Base-by-base conservation (phyloP, 768 basidiomycete genomes). In the Suillus lakei region DNA sequence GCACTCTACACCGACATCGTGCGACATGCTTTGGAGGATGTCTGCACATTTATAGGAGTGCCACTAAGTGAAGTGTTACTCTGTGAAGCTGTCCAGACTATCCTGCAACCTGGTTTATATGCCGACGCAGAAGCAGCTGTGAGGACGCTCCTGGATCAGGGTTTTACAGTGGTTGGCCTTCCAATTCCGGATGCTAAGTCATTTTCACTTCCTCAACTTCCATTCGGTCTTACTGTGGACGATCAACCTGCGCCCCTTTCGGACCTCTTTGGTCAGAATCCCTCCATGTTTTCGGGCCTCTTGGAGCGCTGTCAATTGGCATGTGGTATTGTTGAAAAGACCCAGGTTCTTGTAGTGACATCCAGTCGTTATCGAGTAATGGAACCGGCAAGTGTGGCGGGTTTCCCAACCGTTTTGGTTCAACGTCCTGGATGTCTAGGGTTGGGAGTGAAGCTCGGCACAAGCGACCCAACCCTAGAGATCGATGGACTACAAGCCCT, bases 331-430 rank as follows among this genome's bases (percentile, higher is more conserved):
- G 12, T 21, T 2, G 23, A 58, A 2, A 55, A 21, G 4, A 34
- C 8, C 23, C 55, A 63, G 39, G 10, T 63, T 63, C 62, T 63
- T 55, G 53, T 63, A 36, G 62, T 63, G 28, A 63, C 53, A 4
- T 58, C 62, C 15, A 44, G 23, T 16, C 15, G 4, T 50, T 61
- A 61, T 10, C 16, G 30, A 23, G 43, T 61, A 16, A 34, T 23
- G 54, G 62, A 63, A 41, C 62, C 62, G 2, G 62, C 62, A 26
- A 18, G 39, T 21, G 15, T 36, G 48, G 55, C 32, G 5, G 62
- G 36, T 28, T 63, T 63, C 18, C 62, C 51, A 54, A 55, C 38
- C 2, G 23, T 38, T n/a, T 30, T 63, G 5, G 30, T 63, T 16
- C 62, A 55, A 21, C 48, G 50, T 36, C 50, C 61, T 16, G 36